Evolutionary conservation across 306 rosid genomes (phyloP), one percentile per base, ranked within the genome.

Genomic region (Gynostemma pentaphyllum): DNA sequence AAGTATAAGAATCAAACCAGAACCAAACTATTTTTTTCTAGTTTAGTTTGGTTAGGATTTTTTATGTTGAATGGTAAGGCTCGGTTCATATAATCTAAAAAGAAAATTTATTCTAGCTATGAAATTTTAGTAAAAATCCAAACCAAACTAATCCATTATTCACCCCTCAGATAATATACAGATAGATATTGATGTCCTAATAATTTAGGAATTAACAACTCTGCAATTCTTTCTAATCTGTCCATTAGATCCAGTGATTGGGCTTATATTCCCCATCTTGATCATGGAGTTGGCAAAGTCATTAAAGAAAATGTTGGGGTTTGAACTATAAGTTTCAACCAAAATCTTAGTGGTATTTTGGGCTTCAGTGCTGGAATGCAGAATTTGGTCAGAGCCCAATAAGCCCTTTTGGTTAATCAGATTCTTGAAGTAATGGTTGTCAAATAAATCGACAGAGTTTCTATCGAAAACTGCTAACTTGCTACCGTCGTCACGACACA

Each of bases 181-280:
- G n/a, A n/a, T n/a, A n/a, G n/a, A n/a, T n/a, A n/a, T n/a, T n/a
- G n/a, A n/a, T n/a, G n/a, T n/a, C n/a, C n/a, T n/a, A n/a, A n/a
- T n/a, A n/a, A n/a, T n/a, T 40, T 32, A 37, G 39, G 52, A 83
- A 69, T 82, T 87, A 34, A 76, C 44, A 9, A 71, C 79, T 70
- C 96, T 75, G 62, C 96, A 92, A 15, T 75, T 92, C 70, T 67
- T 81, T 68, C 96, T 73, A 64, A 92, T 84, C 85, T 92, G 74
- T 52, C 98, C 95, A 66, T 60, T 66, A 37, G 95, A 74, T 11
- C 94, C 94, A 1, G 81, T 82, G 41, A 82, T 80, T 1, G 87
- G 87, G 46, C 66, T 76, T 1, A 82, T 82, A 54, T 79, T 92
- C 16, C 84, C 98, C 98, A 92, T 88, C 62, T 55, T 92, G 72